These are phyloP conservation scores for Leishmania amazonensis DNA, from an alignment of 208 protist genomes.

Conservation along the genomic window DNA sequence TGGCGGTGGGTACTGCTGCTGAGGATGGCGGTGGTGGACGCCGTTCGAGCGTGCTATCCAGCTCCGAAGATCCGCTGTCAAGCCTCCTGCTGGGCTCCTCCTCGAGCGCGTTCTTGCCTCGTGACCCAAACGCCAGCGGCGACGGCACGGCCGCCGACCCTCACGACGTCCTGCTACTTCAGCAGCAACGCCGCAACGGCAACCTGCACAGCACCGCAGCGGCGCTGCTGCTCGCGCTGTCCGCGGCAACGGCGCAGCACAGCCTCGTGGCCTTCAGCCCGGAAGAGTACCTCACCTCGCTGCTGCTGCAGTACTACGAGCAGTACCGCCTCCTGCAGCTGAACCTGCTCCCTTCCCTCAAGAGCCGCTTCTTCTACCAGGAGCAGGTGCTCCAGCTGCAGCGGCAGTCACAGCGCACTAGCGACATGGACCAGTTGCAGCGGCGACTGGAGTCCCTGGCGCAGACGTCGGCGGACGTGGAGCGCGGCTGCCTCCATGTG, in stretches of 20 bases:
- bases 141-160: not conserved
- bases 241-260: conserved; percentile 28
- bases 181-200: conserved; percentile 4
- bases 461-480: conserved; percentile 28
- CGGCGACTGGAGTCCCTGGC: conserved; percentile 34
- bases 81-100: conserved; percentile 28
- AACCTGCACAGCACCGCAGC: conserved; percentile 13
- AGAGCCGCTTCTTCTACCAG: conserved; percentile 63
- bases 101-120: conserved; percentile 12
- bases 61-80: conserved; percentile 14
- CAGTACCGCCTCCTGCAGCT: conserved; percentile 75
- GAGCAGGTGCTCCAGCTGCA: conserved; percentile 58
- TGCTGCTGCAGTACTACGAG: conserved; percentile 79
- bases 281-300: conserved; percentile 56
- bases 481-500: conserved; percentile 35
- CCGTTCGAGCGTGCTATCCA: not conserved
- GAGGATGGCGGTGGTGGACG: not conserved
- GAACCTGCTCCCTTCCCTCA: conserved; percentile 66
- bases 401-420: conserved; percentile 30
- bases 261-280: conserved; percentile 49
- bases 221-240: conserved; percentile 32
- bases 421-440: conserved; percentile 42
- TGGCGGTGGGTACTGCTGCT: not conserved
- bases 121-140: not conserved
- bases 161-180: not conserved